phyloP scores from a whole-genome alignment of 2,329 filamentous ascomycete species.

The Cryphonectria radicalis region DNA sequence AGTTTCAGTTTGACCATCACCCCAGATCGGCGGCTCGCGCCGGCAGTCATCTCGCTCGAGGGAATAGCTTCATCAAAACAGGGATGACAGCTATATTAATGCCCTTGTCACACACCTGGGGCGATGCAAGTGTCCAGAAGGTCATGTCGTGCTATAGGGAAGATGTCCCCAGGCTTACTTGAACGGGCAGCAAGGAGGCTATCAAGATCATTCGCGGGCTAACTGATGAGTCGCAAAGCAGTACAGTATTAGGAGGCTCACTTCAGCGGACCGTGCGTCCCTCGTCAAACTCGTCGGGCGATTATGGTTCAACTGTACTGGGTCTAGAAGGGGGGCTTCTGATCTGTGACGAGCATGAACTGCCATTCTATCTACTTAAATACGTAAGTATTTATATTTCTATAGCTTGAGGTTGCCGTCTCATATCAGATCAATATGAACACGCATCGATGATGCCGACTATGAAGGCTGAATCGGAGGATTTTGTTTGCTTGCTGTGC shows the following conservation, averaged over 20 bases:
- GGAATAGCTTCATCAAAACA: too few relatives aligned
- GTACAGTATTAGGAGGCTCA: neutral
- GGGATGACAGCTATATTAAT: too few relatives aligned
- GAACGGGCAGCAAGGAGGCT: neutral
- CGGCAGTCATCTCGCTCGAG: too few relatives aligned
- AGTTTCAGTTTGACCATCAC: too few relatives aligned
- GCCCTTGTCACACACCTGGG: too few relatives aligned
- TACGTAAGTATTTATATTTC: too few relatives aligned
- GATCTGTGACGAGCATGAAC: neutral
- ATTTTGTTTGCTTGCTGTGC: too few relatives aligned
- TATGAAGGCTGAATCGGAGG: too few relatives aligned
- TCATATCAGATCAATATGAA: neutral
- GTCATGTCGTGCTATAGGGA: neutral
- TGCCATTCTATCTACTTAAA: neutral
- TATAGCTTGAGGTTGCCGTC: neutral
- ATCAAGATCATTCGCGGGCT: neutral
- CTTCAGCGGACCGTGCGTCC: neutral
- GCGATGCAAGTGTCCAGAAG: too few relatives aligned
- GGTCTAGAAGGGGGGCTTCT: too few relatives aligned
- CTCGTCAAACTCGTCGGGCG: neutral
- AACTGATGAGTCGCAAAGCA: neutral
- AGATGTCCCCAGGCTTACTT: neutral
- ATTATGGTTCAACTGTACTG: too few relatives aligned
- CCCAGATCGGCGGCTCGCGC: too few relatives aligned
- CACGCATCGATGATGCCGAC: neutral